Conservation (phyloP, 2,329 filamentous ascomycete genomes). For the Lachnellula cervina region DNA sequence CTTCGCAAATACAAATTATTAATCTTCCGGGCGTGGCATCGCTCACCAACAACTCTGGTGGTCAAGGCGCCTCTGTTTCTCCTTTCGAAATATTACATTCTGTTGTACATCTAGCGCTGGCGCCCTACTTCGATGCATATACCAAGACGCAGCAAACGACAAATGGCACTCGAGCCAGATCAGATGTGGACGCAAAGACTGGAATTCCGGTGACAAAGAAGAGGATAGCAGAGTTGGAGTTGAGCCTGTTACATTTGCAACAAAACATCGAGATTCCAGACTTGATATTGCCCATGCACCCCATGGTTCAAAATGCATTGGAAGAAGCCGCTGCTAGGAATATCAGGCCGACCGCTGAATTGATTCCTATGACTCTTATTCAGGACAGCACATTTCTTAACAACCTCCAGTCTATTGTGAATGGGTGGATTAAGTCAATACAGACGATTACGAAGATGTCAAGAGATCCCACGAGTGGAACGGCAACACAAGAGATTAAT, state of each 20-base stretch:
- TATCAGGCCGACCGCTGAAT: conserved; percentile 67
- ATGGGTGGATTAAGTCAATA: conserved; percentile 98
- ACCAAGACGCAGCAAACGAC: conserved; percentile 72
- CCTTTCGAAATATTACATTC: conserved; percentile 92
- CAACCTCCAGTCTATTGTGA: conserved; percentile 86
- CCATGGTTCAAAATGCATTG: conserved; percentile 79
- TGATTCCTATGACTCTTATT: conserved; percentile 70
- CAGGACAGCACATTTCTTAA: conserved; percentile 91
- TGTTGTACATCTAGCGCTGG: conserved; percentile 83
- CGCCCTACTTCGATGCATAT: conserved; percentile 95
- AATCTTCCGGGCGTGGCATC: conserved; percentile 81
- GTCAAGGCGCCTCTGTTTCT: conserved; percentile 68
- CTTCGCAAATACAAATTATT: conserved; percentile 85
- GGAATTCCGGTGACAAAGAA: conserved; percentile 97
- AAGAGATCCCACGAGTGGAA: conserved; percentile 69
- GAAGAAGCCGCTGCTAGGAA: conserved; percentile 68
- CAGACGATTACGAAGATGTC: conserved; percentile 94
- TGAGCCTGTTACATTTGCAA: conserved; percentile 85
- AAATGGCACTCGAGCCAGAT: conserved; percentile 63
- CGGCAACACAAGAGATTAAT: conserved; percentile 95
- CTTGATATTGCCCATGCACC: conserved; percentile 79
- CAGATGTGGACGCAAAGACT: conserved; percentile 85
- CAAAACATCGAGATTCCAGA: conserved; percentile 98
- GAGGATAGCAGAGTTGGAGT: conserved; percentile 88
- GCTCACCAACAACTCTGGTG: conserved; percentile 54